These are phyloP conservation scores for Suhomyces vadensis DNA, from an alignment of 805 yeast genomes.

Conservation along the genomic window DNA sequence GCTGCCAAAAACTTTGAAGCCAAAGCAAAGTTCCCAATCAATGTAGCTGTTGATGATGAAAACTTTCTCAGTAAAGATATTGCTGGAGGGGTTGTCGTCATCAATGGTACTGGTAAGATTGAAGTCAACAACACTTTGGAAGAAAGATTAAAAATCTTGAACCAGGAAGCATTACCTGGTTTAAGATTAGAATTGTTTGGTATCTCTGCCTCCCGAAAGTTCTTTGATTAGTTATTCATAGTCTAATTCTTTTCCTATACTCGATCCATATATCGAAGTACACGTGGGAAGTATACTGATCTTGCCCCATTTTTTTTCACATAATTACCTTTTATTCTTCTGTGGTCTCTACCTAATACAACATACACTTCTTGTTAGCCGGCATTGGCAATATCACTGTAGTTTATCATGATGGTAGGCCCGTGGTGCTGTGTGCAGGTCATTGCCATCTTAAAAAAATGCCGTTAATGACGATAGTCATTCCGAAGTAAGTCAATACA, in stretches of 20 bases:
- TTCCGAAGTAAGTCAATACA: no score
- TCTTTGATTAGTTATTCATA: constrained; percentile 61
- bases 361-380: no score
- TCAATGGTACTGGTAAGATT: constrained; percentile 75
- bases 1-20: constrained; percentile 66
- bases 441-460: neutral
- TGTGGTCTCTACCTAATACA: no score
- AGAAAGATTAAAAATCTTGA: constrained; percentile 83
- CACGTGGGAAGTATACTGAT: no score
- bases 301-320: no score
- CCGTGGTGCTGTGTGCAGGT: neutral
- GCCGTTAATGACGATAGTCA: neutral
- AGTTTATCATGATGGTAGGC: no score
- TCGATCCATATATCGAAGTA: no score
- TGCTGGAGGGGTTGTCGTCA: constrained; percentile 84
- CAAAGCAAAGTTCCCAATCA: constrained; percentile 57
- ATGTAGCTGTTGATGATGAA: constrained; percentile 56
- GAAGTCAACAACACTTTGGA: constrained; percentile 91
- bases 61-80: constrained; percentile 58
- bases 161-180: constrained; percentile 87
- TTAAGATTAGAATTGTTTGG: constrained; percentile 89
- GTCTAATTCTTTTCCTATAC: no score
- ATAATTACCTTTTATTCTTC: no score
- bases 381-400: no score
- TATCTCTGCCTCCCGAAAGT: constrained; percentile 80